Percentiles rank a stretch among this genome's conserved stretches.
Conservation (phyloP, 2,329 filamentous ascomycete genomes). For the Orbilia quercus region DNA sequence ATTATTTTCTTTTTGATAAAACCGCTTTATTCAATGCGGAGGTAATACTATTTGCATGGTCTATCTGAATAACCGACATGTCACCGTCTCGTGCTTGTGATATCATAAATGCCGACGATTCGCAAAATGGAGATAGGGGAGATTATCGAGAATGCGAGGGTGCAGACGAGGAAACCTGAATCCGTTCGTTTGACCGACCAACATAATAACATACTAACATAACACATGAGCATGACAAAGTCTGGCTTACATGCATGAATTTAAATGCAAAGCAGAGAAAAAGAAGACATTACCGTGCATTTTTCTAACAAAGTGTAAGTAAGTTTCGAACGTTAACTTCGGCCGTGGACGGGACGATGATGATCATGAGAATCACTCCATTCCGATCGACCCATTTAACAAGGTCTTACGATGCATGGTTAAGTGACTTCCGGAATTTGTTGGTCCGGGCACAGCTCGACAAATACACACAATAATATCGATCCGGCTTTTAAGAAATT, state of each 20-base stretch:
- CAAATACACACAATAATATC: neutral
- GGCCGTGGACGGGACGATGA: neutral
- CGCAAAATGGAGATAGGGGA: neutral
- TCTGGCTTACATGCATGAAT: constrained; percentile 18
- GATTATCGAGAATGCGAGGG: neutral
- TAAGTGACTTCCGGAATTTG: no score
- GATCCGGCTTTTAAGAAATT: neutral
- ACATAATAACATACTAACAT: no score
- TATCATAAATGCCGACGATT: constrained; percentile 32
- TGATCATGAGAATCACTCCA: constrained; percentile 50
- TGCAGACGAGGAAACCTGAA: neutral
- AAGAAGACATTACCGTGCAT: constrained; percentile 16
- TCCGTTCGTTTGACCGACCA: no score
- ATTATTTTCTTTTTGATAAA: constrained; percentile 11
- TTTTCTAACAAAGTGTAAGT: neutral
- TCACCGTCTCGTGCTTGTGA: constrained; percentile 57
- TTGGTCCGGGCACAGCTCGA: neutral
- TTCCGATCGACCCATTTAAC: constrained; percentile 4
- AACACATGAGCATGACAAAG: constrained; percentile 42
- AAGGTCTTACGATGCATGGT: neutral
- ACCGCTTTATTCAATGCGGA: constrained; percentile 25
- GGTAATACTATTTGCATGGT: no score
- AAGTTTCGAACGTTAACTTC: no score
- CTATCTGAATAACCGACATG: constrained; percentile 48
- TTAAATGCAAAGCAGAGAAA: constrained; percentile 14